Conservation (phyloP, 208 protist species). For the Acanthamoeba sp. region DNA sequence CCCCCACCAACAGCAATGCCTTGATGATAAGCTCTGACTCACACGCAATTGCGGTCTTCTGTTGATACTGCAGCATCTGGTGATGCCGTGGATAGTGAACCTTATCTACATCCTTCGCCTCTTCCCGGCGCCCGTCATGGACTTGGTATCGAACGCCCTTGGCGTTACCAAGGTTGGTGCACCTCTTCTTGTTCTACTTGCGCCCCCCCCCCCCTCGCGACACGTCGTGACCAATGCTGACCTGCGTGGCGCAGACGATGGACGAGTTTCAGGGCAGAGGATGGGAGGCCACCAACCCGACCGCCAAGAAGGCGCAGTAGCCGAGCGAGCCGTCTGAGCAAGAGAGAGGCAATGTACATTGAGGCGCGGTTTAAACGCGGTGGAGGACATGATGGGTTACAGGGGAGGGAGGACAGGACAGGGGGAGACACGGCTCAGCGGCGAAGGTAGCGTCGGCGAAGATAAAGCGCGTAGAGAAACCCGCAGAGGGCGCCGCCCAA, state of each 20-base stretch:
- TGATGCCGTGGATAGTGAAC: conserved; percentile 47
- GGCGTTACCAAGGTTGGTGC: conserved; percentile 26
- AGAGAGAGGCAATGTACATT: not conserved
- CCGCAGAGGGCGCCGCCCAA: conserved; percentile 9
- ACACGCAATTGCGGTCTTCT: not conserved
- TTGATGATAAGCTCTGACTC: not conserved
- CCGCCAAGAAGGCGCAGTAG: conserved; percentile 8
- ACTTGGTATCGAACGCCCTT: not conserved
- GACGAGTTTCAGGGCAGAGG: conserved; percentile 37
- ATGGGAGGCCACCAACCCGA: conserved; percentile 39
- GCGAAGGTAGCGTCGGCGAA: not conserved
- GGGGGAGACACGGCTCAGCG: not conserved
- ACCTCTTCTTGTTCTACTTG: not conserved
- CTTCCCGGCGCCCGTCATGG: conserved; percentile 26
- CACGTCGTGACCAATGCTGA: not conserved
- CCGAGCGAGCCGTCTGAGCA: too few relatives aligned
- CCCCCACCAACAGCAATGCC: too few relatives aligned
- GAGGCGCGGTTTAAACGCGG: too few relatives aligned
- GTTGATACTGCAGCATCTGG: not conserved
- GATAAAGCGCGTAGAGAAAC: not conserved
- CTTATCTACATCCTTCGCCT: conserved; percentile 10
- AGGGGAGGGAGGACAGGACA: too few relatives aligned
- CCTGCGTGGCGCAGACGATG: not conserved
- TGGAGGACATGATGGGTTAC: conserved; percentile 20
- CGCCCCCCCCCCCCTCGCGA: not conserved